Percentiles rank a stretch among this genome's conserved stretches.
Conservation (phyloP, 2,329 filamentous ascomycete genomes). For the Pseudogymnoascus sp. region DNA sequence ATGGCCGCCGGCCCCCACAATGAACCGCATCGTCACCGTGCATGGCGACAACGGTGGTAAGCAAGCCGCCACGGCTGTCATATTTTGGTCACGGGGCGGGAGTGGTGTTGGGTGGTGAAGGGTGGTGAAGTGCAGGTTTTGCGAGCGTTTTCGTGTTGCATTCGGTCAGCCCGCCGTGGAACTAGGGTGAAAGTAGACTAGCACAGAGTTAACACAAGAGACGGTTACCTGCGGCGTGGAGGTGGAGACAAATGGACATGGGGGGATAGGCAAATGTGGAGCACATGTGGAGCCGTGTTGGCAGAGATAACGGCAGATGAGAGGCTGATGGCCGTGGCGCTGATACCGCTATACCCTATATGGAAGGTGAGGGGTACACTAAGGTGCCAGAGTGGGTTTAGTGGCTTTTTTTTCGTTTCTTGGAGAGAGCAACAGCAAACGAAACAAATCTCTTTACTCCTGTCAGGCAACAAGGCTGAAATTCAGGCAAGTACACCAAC, state of each 20-base stretch:
- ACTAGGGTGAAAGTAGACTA: not conserved
- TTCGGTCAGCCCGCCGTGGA: not conserved
- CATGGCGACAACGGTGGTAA: not conserved
- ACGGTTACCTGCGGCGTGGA: constrained; percentile 7
- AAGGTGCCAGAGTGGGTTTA: not conserved
- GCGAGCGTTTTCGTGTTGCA: not conserved
- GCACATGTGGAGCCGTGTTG: not conserved
- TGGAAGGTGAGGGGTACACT: constrained; percentile 3
- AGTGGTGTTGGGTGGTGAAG: not conserved
- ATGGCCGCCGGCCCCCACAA: constrained; percentile 2
- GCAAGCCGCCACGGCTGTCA: not conserved
- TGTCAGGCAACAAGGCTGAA: not conserved
- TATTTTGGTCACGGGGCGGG: not conserved
- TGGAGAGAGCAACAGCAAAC: constrained; percentile 4
- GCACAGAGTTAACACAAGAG: not conserved
- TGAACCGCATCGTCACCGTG: constrained; percentile 6
- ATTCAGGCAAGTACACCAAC: not conserved
- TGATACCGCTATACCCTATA: not conserved
- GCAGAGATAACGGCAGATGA: not conserved
- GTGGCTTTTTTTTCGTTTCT: not conserved
- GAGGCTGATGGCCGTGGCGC: not conserved
- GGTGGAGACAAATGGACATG: not conserved
- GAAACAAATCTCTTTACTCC: no score
- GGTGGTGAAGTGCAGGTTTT: not conserved
- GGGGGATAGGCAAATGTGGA: not conserved